Conservation (phyloP, 164 flowering plant species). For the Amborella trichopoda region DNA sequence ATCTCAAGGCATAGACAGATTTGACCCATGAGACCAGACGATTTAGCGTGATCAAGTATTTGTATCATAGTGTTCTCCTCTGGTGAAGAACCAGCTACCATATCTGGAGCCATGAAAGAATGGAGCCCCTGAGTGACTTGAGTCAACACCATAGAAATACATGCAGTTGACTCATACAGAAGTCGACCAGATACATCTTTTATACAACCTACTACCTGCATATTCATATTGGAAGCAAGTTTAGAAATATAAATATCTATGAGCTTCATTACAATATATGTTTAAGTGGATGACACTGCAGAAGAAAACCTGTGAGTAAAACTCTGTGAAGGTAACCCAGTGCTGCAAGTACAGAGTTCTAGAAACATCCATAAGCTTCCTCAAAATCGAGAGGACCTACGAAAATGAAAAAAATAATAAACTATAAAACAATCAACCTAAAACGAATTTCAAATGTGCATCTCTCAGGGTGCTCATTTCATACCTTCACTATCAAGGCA, state of each 20-base stretch:
- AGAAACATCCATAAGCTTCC: conserved; percentile 36
- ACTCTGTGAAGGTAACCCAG: conserved; percentile 54
- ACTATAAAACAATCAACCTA: too few relatives aligned
- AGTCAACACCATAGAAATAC: conserved; percentile 49
- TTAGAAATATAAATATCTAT: not conserved
- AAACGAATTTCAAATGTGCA: too few relatives aligned
- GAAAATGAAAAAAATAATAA: conserved; percentile 2
- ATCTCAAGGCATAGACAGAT: conserved; percentile 47
- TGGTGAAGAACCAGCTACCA: conserved; percentile 17
- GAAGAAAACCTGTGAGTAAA: conserved; percentile 59
- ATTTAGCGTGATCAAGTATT: conserved; percentile 54
- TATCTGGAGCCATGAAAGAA: conserved; percentile 13
- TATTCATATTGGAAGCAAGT: conserved; percentile 1
- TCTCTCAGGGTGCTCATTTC: not conserved
- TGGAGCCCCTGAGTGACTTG: conserved; percentile 41
- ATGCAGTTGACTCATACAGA: conserved; percentile 54
- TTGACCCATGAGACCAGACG: conserved; percentile 48
- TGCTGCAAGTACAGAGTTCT: conserved; percentile 28
- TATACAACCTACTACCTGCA: conserved; percentile 41
- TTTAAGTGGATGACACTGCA: too few relatives aligned
- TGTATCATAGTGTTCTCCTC: conserved; percentile 29
- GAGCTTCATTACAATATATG: too few relatives aligned
- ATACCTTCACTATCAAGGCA: conserved; percentile 63
- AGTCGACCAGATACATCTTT: conserved; percentile 61
- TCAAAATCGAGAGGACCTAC: conserved; percentile 66